Evolutionary conservation across 345 rosid species (phyloP).

Genomic region (Cochlearia excelsa): DNA sequence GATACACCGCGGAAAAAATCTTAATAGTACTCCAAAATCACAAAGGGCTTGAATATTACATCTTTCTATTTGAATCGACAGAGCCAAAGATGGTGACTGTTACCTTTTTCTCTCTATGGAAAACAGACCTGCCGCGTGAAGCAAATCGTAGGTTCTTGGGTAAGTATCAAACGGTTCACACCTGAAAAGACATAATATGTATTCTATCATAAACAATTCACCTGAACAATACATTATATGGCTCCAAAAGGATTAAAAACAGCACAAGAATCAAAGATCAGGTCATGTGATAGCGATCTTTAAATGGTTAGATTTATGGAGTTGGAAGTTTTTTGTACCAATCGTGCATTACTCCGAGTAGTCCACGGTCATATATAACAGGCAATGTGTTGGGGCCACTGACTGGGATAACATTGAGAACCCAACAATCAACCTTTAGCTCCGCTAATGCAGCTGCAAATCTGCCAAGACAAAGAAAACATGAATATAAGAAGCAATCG

Average conservation of each 20-base stretch:
- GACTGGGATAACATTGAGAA: constrained; percentile 84
- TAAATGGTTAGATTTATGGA: not conserved
- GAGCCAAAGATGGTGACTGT: not conserved
- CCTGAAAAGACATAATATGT: constrained; percentile 46
- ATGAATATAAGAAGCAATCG: not conserved
- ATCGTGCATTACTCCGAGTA: constrained; percentile 91
- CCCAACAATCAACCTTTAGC: constrained; percentile 76
- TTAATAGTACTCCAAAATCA: not conserved
- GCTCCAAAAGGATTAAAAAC: not conserved
- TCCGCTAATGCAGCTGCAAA: constrained; percentile 84
- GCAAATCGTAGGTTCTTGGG: constrained; percentile 86
- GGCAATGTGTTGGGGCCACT: constrained; percentile 92
- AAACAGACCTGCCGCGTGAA: constrained; percentile 92
- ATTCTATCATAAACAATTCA: not conserved
- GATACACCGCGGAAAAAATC: constrained; percentile 14
- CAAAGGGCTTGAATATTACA: constrained; percentile 1
- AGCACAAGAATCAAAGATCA: constrained; percentile 16
- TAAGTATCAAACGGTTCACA: constrained; percentile 96
- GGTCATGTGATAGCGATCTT: constrained; percentile 1
- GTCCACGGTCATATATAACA: constrained; percentile 94
- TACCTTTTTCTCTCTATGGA: constrained; percentile 89
- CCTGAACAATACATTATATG: constrained; percentile 1
- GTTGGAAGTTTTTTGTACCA: constrained; percentile 50
- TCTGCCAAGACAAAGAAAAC: constrained; percentile 44
- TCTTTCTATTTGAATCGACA: not conserved